Conservation (phyloP, 2,329 filamentous ascomycete species). For the Paecilomyces variotii region DNA sequence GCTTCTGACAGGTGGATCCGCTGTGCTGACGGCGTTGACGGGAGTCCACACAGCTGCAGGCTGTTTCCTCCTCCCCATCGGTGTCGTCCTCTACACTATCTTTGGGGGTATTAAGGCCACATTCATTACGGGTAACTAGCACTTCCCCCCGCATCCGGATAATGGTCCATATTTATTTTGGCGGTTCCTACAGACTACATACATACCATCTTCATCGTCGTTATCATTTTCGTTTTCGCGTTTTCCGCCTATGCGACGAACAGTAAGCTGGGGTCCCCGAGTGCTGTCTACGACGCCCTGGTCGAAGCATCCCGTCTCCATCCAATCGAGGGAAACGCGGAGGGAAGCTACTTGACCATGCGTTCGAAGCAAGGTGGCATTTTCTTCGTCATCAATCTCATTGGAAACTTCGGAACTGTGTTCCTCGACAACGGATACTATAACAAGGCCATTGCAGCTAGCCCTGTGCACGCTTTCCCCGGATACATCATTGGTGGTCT, state of each 20-base stretch:
- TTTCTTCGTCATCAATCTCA: slow-evolving; percentile 86
- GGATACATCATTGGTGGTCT: slow-evolving; percentile 83
- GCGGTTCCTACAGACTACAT: slow-evolving; percentile 56
- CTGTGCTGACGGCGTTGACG: slow-evolving; percentile 63
- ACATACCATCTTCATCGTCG: slow-evolving; percentile 64
- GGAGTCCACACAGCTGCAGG: slow-evolving; percentile 72
- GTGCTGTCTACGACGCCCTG: slow-evolving; percentile 69
- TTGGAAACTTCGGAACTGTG: slow-evolving; percentile 76
- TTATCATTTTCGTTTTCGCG: slow-evolving; percentile 80
- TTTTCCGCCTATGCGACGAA: slow-evolving; percentile 74
- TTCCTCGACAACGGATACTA: slow-evolving; percentile 84
- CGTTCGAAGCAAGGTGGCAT: slow-evolving; percentile 69
- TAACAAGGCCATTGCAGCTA: slow-evolving; percentile 87
- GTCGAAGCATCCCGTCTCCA: slow-evolving; percentile 59
- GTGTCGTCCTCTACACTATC: slow-evolving; percentile 72
- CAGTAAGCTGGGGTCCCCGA: slow-evolving; percentile 63
- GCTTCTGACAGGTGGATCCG: slow-evolving; percentile 76
- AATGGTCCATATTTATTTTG: no score
- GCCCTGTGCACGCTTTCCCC: slow-evolving; percentile 74
- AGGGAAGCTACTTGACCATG: slow-evolving; percentile 84
- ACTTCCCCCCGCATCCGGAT: no score
- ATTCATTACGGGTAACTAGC: slow-evolving; percentile 49
- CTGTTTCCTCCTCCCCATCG: slow-evolving; percentile 73
- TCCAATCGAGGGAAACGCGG: slow-evolving; percentile 70
- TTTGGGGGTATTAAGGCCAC: slow-evolving; percentile 76